Evolutionary conservation across 2,329 filamentous ascomycete species (phyloP).

Genomic region (Cadophora sp.): DNA sequence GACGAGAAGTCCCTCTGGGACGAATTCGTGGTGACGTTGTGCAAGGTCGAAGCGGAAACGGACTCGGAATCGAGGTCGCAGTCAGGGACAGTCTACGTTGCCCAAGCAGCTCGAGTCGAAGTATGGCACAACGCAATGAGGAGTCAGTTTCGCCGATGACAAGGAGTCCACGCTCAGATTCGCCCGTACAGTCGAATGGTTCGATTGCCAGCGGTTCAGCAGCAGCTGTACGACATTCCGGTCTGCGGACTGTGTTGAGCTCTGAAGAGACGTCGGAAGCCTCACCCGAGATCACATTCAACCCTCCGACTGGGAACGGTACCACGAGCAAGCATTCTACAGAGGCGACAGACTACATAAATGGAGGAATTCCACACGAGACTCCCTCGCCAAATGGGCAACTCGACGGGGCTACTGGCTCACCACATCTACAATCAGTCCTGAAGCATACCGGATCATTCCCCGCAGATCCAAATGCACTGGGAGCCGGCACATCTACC

Average conservation of each 20-base stretch:
- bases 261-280: slow-evolving; percentile 27
- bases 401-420: slow-evolving; percentile 9
- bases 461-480: slow-evolving; percentile 25
- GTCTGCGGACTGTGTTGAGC: slow-evolving; percentile 40
- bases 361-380: slow-evolving; percentile 41
- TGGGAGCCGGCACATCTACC: slow-evolving; percentile 38
- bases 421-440: slow-evolving; percentile 30
- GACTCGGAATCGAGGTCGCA: background rate
- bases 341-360: slow-evolving; percentile 45
- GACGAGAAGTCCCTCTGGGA: slow-evolving; percentile 1
- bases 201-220: slow-evolving; percentile 37
- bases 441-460: slow-evolving; percentile 32
- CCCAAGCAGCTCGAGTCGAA: slow-evolving; percentile 17
- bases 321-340: slow-evolving; percentile 24
- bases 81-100: slow-evolving; percentile 7
- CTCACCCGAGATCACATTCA: slow-evolving; percentile 26
- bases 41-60: slow-evolving; percentile 8
- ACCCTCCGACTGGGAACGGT: slow-evolving; percentile 28
- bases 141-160: slow-evolving; percentile 48
- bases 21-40: slow-evolving; percentile 8
- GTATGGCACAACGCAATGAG: slow-evolving; percentile 41
- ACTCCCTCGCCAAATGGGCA: slow-evolving; percentile 22
- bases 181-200: slow-evolving; percentile 35
- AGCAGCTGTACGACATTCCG: slow-evolving; percentile 37
- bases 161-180: slow-evolving; percentile 40